Base-by-base conservation (phyloP, 805 yeast genomes). In the Candida krabiensis region DNA sequence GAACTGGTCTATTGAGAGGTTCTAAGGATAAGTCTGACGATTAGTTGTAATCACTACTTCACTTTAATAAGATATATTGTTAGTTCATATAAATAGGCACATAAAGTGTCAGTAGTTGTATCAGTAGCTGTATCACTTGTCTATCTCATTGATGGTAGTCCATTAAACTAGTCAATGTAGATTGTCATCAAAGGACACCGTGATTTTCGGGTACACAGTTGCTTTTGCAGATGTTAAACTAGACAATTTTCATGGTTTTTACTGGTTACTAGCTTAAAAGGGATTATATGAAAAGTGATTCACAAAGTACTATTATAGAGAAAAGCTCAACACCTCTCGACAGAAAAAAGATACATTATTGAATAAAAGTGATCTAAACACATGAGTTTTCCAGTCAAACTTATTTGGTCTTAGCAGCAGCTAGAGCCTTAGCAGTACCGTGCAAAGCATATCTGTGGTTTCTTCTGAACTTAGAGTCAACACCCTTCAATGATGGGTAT, bases 1-100 rank as follows among this genome's bases (percentile, higher is more conserved):
- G 99, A 85, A 91, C 98, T 67, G 99, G 99, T 91, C 86, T 90
- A 75, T 84, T 90, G 75, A 89, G 98, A 79, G 98, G 98, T 89
- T 87, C 98, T 69, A 96, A 90, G 80, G 89, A 60, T 44, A 60
- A 60, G 61, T 51, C 55, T 46, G 63, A 58, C 35, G 64, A 60
- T 43, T 60, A 59, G 46, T 47, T 44, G 43, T 47, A 44, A 40
- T 40, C n/a, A n/a, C n/a, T 43, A 41, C 33, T 34, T 34, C 35
- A n/a, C 19, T 18, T 36, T 36, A 29, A 36, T 24, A 87, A 82
- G 26, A 33, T 37, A 26, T 28, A 33, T 33, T 28, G 35, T 28
- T 39, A 26, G 29, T 35, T 22, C 26, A 18, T n/a, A 13, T 16
- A 23, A 33, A n/a, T n/a, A n/a, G n/a, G n/a, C n/a, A n/a, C n/a